Conservation (phyloP, 805 yeast genomes). For the Metschnikowia gruessii region DNA sequence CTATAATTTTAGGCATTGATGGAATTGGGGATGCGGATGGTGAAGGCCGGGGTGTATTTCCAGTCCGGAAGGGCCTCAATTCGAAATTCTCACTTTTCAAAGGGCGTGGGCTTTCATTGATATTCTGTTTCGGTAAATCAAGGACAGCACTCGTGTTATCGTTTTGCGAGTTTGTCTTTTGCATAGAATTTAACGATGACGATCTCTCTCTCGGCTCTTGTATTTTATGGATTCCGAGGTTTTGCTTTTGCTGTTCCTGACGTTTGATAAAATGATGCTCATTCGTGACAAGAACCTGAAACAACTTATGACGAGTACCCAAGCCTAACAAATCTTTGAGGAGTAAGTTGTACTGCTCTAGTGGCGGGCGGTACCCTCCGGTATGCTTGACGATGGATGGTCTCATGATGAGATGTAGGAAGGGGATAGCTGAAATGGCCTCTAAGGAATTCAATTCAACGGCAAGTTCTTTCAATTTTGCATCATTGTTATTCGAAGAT, state of each 20-base stretch:
- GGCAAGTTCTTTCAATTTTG: conserved; percentile 9
- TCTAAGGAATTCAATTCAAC: conserved; percentile 34
- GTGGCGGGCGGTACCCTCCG: conserved; percentile 41
- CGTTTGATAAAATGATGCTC: conserved; percentile 20
- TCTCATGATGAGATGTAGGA: conserved; percentile 39
- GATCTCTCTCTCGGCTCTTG: conserved; percentile 8
- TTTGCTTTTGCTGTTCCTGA: conserved; percentile 31
- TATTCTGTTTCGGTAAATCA: neutral
- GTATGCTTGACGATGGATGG: conserved; percentile 38
- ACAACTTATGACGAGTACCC: conserved; percentile 20
- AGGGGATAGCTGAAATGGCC: conserved; percentile 37
- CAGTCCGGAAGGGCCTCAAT: conserved; percentile 42
- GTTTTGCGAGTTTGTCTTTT: neutral
- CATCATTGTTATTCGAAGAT: conserved; percentile 4
- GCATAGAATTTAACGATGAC: neutral
- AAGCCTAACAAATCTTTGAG: conserved; percentile 29
- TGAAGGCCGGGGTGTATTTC: conserved; percentile 39
- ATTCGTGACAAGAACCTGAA: conserved; percentile 7
- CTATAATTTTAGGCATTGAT: neutral
- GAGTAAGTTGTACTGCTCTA: conserved; percentile 25
- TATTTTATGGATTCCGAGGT: conserved; percentile 22
- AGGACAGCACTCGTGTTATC: neutral
- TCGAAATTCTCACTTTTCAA: conserved; percentile 30
- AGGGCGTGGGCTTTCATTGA: conserved; percentile 2
- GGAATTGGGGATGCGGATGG: conserved; percentile 37